Evolutionary conservation across 139 green algal species (phyloP).

Genomic region (Picochlorum costavermella): DNA sequence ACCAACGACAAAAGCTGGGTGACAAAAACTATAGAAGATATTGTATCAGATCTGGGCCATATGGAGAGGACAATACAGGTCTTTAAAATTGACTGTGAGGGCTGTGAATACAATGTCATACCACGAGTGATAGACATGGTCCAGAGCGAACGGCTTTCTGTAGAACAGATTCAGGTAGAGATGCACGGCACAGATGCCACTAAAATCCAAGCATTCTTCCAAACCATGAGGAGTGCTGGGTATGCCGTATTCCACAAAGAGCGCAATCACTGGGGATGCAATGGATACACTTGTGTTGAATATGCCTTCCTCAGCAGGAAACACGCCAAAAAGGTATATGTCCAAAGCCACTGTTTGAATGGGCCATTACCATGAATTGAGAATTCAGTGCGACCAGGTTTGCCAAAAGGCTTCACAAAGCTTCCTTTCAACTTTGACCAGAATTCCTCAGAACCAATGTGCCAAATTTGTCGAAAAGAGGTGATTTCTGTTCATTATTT

Average conservation of each 20-base stretch:
- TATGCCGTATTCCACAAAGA: conserved; percentile 14
- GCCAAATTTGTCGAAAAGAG: background rate
- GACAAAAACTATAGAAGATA: background rate
- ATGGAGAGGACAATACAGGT: background rate
- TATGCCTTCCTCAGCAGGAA: background rate
- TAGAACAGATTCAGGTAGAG: conserved; percentile 3
- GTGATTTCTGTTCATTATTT: background rate
- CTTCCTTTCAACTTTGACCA: background rate
- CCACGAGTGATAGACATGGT: background rate
- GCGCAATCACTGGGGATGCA: conserved; percentile 12
- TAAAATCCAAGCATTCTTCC: background rate
- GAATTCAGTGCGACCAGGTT: background rate
- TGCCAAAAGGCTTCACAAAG: background rate
- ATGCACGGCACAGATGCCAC: background rate
- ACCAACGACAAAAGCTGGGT: too few relatives aligned
- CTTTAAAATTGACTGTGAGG: conserved; percentile 10
- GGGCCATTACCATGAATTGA: too few relatives aligned
- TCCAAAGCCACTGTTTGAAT: too few relatives aligned
- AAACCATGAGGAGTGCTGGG: background rate
- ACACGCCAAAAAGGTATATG: too few relatives aligned
- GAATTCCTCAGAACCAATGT: background rate
- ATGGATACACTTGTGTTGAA: conserved; percentile 9
- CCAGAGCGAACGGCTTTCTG: too few relatives aligned
- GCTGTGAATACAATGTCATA: conserved; percentile 6
- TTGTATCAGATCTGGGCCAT: background rate